Conservation (phyloP, 768 basidiomycete species). For the Termitomyces sp. region DNA sequence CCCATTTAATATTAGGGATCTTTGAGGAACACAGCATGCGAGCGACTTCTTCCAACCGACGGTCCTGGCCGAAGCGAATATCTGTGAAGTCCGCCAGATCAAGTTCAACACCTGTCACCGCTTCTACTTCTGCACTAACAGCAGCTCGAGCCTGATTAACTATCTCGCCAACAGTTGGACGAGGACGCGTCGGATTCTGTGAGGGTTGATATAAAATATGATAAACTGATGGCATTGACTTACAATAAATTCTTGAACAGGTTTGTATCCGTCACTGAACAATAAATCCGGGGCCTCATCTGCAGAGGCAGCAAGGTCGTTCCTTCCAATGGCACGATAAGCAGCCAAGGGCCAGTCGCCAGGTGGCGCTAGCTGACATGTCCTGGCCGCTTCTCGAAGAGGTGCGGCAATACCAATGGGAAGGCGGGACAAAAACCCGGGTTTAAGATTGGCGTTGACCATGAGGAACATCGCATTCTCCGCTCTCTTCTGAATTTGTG, state of each 20-base stretch:
- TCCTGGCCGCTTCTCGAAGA: slow-evolving; percentile 79
- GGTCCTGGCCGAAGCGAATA: slow-evolving; percentile 88
- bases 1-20: slow-evolving; percentile 59
- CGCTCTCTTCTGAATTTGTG: slow-evolving; percentile 60
- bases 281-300: slow-evolving; percentile 44
- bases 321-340: slow-evolving; percentile 69
- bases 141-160: slow-evolving; percentile 49
- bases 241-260: slow-evolving; percentile 59
- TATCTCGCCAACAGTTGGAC: slow-evolving; percentile 52
- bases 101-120: slow-evolving; percentile 70
- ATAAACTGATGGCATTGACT: slow-evolving; percentile 16
- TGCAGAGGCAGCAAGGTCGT: slow-evolving; percentile 71
- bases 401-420: slow-evolving; percentile 76
- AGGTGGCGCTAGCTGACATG: slow-evolving; percentile 78
- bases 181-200: slow-evolving; percentile 51
- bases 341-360: slow-evolving; percentile 69
- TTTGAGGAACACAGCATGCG: slow-evolving; percentile 85
- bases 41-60: slow-evolving; percentile 86
- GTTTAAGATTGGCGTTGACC: slow-evolving; percentile 45
- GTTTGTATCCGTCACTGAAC: slow-evolving; percentile 53
- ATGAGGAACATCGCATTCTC: slow-evolving; percentile 61
- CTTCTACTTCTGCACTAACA: slow-evolving; percentile 53
- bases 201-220: slow-evolving; percentile 7
- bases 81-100: slow-evolving; percentile 72
- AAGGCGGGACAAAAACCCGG: slow-evolving; percentile 51